These are phyloP conservation scores for Trapa incisa DNA, from an alignment of 345 rosid species.

Conservation along the genomic window DNA sequence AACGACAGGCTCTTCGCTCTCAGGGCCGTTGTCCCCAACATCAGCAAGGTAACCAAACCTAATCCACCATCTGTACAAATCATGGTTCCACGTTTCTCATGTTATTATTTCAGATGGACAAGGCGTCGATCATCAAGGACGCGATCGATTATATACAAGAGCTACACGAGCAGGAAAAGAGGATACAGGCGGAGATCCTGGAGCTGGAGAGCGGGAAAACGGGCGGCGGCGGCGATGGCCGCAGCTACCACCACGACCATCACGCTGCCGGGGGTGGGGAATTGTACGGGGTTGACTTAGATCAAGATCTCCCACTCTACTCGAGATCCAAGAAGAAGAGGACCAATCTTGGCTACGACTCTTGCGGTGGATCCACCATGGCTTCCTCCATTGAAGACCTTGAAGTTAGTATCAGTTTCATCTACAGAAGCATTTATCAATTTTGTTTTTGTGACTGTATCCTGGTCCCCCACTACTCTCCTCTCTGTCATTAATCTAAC, in stretches of 20 bases:
- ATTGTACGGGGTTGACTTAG: slow-evolving; percentile 24
- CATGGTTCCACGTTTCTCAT: not conserved
- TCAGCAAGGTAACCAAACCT: slow-evolving; percentile 46
- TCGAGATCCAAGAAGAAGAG: slow-evolving; percentile 69
- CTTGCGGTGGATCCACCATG: slow-evolving; percentile 23
- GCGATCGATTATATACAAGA: slow-evolving; percentile 84
- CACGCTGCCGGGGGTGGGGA: not conserved
- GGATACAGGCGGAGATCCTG: slow-evolving; percentile 53
- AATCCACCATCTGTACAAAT: not conserved
- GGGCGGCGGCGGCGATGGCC: slow-evolving; percentile 15
- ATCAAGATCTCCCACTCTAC: slow-evolving; percentile 42
- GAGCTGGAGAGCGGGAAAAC: slow-evolving; percentile 53
- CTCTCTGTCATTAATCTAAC: too few species aligned
- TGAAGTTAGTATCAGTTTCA: slow-evolving; percentile 17
- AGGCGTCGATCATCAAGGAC: slow-evolving; percentile 95
- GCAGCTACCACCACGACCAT: not conserved
- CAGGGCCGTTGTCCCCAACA: slow-evolving; percentile 88
- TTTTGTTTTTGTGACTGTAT: too few species aligned
- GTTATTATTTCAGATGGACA: slow-evolving; percentile 56
- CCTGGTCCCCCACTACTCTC: too few species aligned
- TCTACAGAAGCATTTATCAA: too few species aligned
- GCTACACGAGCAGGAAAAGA: slow-evolving; percentile 62
- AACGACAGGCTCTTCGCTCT: slow-evolving; percentile 84
- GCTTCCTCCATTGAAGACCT: slow-evolving; percentile 55
- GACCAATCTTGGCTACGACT: slow-evolving; percentile 24